phyloP scores from a whole-genome alignment of 176 grass and related monocot species.

The Musa itinerans region DNA sequence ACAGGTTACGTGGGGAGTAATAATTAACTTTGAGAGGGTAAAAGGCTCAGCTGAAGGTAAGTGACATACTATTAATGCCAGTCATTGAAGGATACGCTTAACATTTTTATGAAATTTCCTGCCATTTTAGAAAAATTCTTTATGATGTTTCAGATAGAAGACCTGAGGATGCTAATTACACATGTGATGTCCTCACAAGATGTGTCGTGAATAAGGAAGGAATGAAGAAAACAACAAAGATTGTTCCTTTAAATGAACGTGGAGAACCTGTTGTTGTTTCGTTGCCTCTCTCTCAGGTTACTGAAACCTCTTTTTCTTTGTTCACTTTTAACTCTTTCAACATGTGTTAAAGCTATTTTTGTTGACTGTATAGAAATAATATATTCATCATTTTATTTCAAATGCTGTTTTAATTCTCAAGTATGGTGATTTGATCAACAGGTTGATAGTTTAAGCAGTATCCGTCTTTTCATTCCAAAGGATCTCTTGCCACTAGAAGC shows the following conservation, averaged over 20 bases:
- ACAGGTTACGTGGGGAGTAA: conserved; percentile 56
- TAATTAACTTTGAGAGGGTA: conserved; percentile 79
- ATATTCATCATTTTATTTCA: conserved; percentile 1
- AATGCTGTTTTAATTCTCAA: conserved; percentile 12
- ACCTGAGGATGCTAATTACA: conserved; percentile 76
- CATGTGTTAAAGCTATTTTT: background rate
- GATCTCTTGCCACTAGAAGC: conserved; percentile 78
- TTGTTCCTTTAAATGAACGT: conserved; percentile 51
- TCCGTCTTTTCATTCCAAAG: conserved; percentile 78
- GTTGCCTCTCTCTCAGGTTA: conserved; percentile 71
- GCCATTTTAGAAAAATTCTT: conserved; percentile 3
- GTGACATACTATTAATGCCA: background rate
- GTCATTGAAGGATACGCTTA: background rate
- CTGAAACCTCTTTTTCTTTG: conserved; percentile 5
- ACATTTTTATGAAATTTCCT: background rate
- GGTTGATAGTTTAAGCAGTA: conserved; percentile 74
- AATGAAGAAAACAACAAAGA: conserved; percentile 51
- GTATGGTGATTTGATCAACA: conserved; percentile 28
- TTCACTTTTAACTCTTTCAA: no score
- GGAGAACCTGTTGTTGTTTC: conserved; percentile 87
- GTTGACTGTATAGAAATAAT: conserved; percentile 1
- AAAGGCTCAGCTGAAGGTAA: conserved; percentile 71
- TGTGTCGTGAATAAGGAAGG: conserved; percentile 65
- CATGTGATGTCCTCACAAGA: conserved; percentile 71
- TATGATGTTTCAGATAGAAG: conserved; percentile 43